phyloP scores from a whole-genome alignment of 108 stramenopile genomes.

The Skeletonema menzelii region DNA sequence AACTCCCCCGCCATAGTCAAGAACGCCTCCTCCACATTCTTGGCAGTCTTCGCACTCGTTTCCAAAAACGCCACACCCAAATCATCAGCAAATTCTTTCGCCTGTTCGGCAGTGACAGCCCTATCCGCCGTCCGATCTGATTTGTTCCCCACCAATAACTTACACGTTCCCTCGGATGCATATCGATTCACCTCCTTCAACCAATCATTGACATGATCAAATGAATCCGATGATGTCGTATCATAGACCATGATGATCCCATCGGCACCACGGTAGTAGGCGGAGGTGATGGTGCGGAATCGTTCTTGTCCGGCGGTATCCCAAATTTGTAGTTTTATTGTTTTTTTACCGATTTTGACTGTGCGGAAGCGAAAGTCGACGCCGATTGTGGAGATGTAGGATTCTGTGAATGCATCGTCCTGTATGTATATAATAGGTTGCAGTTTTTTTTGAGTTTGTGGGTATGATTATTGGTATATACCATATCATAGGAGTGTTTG shows the following conservation, averaged over 20 bases:
- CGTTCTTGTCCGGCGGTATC: constrained; percentile 90
- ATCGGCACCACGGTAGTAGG: constrained; percentile 96
- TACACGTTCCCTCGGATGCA: constrained; percentile 94
- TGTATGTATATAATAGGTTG: constrained; percentile 9
- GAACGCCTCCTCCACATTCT: constrained; percentile 98
- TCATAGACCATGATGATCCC: constrained; percentile 98
- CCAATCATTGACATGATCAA: constrained; percentile 98
- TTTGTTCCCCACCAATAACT: constrained; percentile 97
- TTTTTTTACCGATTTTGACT: constrained; percentile 93
- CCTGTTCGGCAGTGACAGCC: constrained; percentile 89
- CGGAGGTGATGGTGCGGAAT: constrained; percentile 96
- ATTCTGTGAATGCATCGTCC: constrained; percentile 99
- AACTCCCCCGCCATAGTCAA: constrained; percentile 97
- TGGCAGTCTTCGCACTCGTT: constrained; percentile 93
- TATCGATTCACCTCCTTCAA: constrained; percentile 97
- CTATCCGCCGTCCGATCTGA: constrained; percentile 87
- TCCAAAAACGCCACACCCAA: constrained; percentile 98
- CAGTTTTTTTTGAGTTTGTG: neutral
- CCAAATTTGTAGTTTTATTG: constrained; percentile 91
- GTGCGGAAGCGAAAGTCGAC: constrained; percentile 99
- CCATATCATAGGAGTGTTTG: neutral
- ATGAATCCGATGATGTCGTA: constrained; percentile 94
- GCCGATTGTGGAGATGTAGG: constrained; percentile 98
- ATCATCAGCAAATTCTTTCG: constrained; percentile 94
- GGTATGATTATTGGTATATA: no score